Base-by-base conservation (phyloP, 176 grass and related monocot genomes). In the Aegilops longissima region DNA sequence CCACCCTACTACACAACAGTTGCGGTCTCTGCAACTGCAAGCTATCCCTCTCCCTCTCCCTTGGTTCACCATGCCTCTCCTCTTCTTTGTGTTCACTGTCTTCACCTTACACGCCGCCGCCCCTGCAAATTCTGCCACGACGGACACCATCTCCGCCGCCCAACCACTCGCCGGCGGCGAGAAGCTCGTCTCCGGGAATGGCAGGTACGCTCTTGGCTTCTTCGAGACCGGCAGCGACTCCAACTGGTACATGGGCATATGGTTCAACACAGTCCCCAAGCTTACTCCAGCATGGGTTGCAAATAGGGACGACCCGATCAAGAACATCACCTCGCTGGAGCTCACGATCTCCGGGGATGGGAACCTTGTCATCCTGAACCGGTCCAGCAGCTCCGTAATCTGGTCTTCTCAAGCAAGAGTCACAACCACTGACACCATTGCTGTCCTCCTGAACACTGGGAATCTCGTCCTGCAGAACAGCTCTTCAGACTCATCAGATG, bases 241-340 rank as follows among this genome's bases (percentile, higher is more conserved):
- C 75, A 84, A 92, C 51, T 82, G 82, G 63, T 92, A 89, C 47
- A 31, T 92, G 33, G 90, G 87, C 76, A 84, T 89, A 63, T 92
- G 84, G 87, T 89, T 80, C 62, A 86, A 86, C 33, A 84, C 45
- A 5, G 79, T 89, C 58, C 36, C 73, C 25, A 80, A 66, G 52
- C 79, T 58, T 11, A 92, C 90, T 16, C 12, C 86, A 12, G 79
- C 65, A 4, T 92, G 87, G 90, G 73, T 89, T 4, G 86, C 82
- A 21, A 88, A 89, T 59, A 63, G 86, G 49, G 83, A 85, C 17
- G 79, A 11, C 59, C 87, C 87, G 4, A 27, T 89, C 40, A 83
- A 75, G 10, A 40, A 83, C 40, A 40, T 56, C 21, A 69, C 54
- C 31, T 82, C 27, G 4, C 34, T 58, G 18, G 58, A 71, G 80